Evolutionary conservation across 192 early-diverging fungal genomes (phyloP), one percentile per base, ranked within the genome.

Genomic region (Paraglomus brasilianum): DNA sequence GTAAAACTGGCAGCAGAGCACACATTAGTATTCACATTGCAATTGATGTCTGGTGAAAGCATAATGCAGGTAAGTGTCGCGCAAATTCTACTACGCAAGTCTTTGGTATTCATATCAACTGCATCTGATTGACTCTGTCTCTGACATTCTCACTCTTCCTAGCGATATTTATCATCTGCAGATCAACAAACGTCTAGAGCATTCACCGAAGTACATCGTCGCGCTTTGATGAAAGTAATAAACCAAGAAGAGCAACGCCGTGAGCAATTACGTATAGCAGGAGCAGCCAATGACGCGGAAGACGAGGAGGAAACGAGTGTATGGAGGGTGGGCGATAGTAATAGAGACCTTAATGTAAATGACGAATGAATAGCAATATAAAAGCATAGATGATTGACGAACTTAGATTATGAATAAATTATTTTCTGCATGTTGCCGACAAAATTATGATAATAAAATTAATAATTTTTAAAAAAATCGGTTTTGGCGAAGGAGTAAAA

Each of bases 1-100:
- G 83, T 96, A 58, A 97, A 96, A 74, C 71, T 94, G 50, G 91
- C 93, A 5, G 88, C 92, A 0, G 95, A 97, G 75, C 82, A 91
- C 15, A 83, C 92, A 6, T 73, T 95, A 69, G 65, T 95, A 30
- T 85, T 92, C 60, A 59, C 86, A 13, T 67, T 97, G 41, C 80
- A 89, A 19, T 69, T 96, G 61, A 81, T 81, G 2, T 77, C 85
- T 36, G 82, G 77, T 10, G 81, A 80, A 41, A 52, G 51, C 5
- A 73, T 78, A 6, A 64, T 81, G 50, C 66, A 83, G 55, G 75
- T 74, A 41, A 46, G 66, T 38, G 1, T 24, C 17, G 45, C 38
- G 13, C 40, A 24, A 30, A 38, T 5, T 30, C 30, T 30, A 30
- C 30, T 30, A 30, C 30, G 30, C 8, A 5, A 15, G n/a, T 41